Evolutionary conservation across 805 yeast genomes (phyloP), one percentile per base, ranked within the genome.

Genomic region (Wickerhamiella brachini): DNA sequence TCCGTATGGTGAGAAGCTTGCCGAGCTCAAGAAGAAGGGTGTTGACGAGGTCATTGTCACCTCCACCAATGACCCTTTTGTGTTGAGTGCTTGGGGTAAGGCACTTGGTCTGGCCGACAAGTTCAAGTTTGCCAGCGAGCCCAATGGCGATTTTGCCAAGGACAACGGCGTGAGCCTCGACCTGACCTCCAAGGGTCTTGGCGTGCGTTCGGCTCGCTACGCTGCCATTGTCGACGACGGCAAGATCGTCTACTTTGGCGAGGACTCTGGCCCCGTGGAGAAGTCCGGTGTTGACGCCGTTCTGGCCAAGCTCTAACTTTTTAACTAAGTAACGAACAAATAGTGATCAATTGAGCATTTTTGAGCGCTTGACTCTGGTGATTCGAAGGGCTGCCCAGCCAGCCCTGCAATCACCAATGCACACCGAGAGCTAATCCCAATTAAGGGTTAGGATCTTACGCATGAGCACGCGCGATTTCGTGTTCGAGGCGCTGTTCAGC

Each of bases 1-100:
- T 51, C 85, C 80, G 22, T 82, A 69, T 70, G 65, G 82, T 52
- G 62, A 68, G 53, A 69, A 77, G 56, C 64, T 75, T 50, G 64
- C 63, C 21, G 74, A 76, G 50, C 74, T 85, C 62, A 66, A 72
- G 60, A 66, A 70, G 51, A 81, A 80, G 67, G 79, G 81, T 39
- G 80, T 81, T 45, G 85, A 81, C 62, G 72, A 72, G 59, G 70
- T 83, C 53, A 68, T 83, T 50, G 80, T 83, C 13, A 60, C 82
- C 53, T 73, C 86, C 26, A 80, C 79, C 52, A 83, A 83, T 67
- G 83, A 81, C 59, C 82, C 89, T 17, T 81, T 82, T 61, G 88
- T 83, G 50, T 69, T 71, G 62, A 71, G 77, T 52, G 86, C 85
- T 13, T 83, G 88, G 86, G 85, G 72, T 52, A 74, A 73, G 58